Evolutionary conservation across 2,329 filamentous ascomycete species (phyloP), one percentile per base, ranked within the genome.

Genomic region (Arthrobotrys entomopaga): DNA sequence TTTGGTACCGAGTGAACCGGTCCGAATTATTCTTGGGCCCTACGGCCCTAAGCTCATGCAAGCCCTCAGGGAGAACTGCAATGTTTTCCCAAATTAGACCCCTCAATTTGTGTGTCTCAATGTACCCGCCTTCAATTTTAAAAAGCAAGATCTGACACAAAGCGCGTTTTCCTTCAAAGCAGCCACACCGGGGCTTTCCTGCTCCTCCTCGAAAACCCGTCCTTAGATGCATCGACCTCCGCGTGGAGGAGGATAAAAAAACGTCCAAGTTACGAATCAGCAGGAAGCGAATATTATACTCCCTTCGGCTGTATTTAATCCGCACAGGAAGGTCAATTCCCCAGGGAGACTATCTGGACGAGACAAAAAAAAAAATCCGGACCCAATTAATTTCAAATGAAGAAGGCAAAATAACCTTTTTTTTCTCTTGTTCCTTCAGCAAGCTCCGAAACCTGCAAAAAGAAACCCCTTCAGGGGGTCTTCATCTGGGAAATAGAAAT

Each of bases 401-500:
- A 59, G 29, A 34, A 53, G 50, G 57, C 20, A 22, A 50, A 50
- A 20, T 50, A 50, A 50, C 46, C 10, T 46, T 46, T 19, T 1
- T 46, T 46, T 13, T 16, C 10, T 3, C n/a, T 3, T 16, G 3
- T 43, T 43, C 2, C 42, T n/a, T 46, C 42, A 46, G 13, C 15
- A 50, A 19, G 6, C 42, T n/a, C 42, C 42, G 42, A 46, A 46
- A 46, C 42, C 42, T 24, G 53, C 40, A 53, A 61, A 56, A 42
- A 53, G 56, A 56, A 42, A 70, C 57, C 65, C 65, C 65, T 58
- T 40, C 46, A 64, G 52, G 65, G 65, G 65, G 56, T n/a, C 40
- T 59, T 57, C 56, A 63, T 61, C 22, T 34, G 29, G 29, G 29
- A 34, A 34, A 34, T 34, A 34, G 29, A 42, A 58, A 67, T 53